Percentiles rank a stretch among this genome's conserved stretches.
These are phyloP conservation scores for Brasilioporus rufonigricans DNA, from an alignment of 768 basidiomycete genomes.

Conservation along the genomic window DNA sequence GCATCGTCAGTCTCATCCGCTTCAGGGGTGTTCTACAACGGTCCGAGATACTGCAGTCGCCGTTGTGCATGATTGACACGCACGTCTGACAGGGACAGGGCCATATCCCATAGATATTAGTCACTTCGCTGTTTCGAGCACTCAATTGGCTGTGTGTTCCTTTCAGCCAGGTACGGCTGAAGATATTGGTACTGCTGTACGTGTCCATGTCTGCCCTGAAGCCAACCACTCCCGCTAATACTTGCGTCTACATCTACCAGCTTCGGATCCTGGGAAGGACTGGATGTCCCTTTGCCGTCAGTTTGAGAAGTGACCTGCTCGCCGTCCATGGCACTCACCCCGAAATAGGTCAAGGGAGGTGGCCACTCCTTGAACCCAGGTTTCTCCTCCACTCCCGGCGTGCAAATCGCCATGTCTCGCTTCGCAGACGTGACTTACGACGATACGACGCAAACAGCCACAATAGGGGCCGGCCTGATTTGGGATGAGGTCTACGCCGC, in stretches of 20 bases:
- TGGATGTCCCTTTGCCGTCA: conserved; percentile 53
- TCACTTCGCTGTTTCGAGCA: conserved; percentile 51
- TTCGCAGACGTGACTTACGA: conserved; percentile 48
- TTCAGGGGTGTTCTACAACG: conserved; percentile 25
- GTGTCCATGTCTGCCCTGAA: not conserved
- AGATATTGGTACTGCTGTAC: conserved; percentile 52
- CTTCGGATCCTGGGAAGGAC: conserved; percentile 45
- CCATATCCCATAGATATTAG: conserved; percentile 41
- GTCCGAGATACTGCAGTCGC: conserved; percentile 3
- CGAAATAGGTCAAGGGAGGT: conserved; percentile 57
- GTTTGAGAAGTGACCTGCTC: conserved; percentile 6
- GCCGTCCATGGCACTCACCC: not conserved
- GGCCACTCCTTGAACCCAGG: conserved; percentile 55
- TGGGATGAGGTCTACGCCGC: conserved; percentile 68
- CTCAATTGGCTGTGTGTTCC: conserved; percentile 46
- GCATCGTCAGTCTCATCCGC: conserved; percentile 18
- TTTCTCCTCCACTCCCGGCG: conserved; percentile 59
- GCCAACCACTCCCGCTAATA: not conserved
- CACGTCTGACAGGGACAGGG: conserved; percentile 14
- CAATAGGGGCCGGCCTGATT: conserved; percentile 42
- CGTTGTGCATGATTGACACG: conserved; percentile 7
- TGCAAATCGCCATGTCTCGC: conserved; percentile 54
- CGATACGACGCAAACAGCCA: conserved; percentile 36
- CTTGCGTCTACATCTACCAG: conserved; percentile 28
- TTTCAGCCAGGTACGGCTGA: conserved; percentile 56